Conservation (phyloP, 1,139 yeast genomes). For the Groenewaldozyma auringiensis region DNA sequence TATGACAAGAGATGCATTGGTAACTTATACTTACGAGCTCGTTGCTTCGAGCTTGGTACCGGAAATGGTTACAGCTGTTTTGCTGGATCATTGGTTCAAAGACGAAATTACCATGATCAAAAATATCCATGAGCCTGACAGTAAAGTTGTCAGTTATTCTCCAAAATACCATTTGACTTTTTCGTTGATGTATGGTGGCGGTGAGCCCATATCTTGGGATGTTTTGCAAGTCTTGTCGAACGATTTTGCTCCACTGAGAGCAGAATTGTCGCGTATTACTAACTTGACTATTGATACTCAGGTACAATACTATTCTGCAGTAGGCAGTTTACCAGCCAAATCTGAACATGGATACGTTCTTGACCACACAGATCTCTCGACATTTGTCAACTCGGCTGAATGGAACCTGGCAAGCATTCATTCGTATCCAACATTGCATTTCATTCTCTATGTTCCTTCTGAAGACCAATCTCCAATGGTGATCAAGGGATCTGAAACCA, state of each 20-base stretch:
- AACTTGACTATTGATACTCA: slow-evolving; percentile 75
- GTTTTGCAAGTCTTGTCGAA: slow-evolving; percentile 39
- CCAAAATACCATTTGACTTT: slow-evolving; percentile 61
- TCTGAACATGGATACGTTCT: slow-evolving; percentile 19
- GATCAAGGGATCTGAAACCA: slow-evolving; percentile 42
- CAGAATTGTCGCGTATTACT: slow-evolving; percentile 42
- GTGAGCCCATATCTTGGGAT: slow-evolving; percentile 51
- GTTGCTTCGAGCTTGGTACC: slow-evolving; percentile 56
- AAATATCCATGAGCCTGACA: slow-evolving; percentile 8
- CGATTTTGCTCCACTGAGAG: slow-evolving; percentile 41
- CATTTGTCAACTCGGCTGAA: slow-evolving; percentile 68
- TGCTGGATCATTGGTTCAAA: slow-evolving; percentile 46
- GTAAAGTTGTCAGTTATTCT: slow-evolving; percentile 42
- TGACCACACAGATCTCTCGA: slow-evolving; percentile 43
- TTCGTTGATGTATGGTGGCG: slow-evolving; percentile 53
- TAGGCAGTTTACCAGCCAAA: slow-evolving; percentile 25
- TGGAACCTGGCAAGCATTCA: slow-evolving; percentile 53
- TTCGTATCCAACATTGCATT: slow-evolving; percentile 58
- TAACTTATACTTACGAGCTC: slow-evolving; percentile 41
- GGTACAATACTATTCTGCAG: slow-evolving; percentile 57
- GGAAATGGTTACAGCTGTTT: slow-evolving; percentile 49
- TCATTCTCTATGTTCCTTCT: slow-evolving; percentile 58
- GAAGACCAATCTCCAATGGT: slow-evolving; percentile 38
- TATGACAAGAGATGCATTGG: slow-evolving; percentile 37
- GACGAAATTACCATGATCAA: slow-evolving; percentile 38